Evolutionary conservation across 441 rosid genomes (phyloP), one percentile per base, ranked within the genome.

Genomic region (Bocquillonia castaneifolia): DNA sequence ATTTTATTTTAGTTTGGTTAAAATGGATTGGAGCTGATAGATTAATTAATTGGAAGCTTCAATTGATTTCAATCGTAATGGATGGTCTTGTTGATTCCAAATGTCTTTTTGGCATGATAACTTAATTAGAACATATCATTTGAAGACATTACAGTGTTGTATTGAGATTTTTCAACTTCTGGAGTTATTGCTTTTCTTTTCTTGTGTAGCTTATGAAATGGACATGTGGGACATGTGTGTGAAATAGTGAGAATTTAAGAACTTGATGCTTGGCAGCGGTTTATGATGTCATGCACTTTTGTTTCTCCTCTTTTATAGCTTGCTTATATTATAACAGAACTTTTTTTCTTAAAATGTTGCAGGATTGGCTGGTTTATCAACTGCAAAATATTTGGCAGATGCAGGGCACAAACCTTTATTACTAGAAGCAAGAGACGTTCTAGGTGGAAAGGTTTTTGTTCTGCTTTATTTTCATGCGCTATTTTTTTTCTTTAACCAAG

Each of bases 291-390:
- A n/a, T n/a, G n/a, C n/a, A n/a, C n/a, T n/a, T n/a, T n/a, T n/a
- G n/a, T n/a, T n/a, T n/a, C n/a, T n/a, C n/a, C n/a, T n/a, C n/a
- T n/a, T n/a, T n/a, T n/a, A n/a, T n/a, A n/a, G 4, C 40, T 36
- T 36, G 40, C 40, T 3, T 3, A 36, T 36, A 36, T 9, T 36
- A 36, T 36, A 9, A 36, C 40, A 36, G 40, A 36, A 36, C 40
- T 36, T 36, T 14, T 42, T 42, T 42, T 42, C 47, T 12, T 42
- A 42, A 31, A 44, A 68, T 55, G 42, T 67, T 77, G 74, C 82
- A 93, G 93, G 97, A 64, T 84, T 93, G 92, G 96, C 95, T 71
- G 97, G 98, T 72, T 84, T 93, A 76, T 88, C 98, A 12, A 86
- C 98, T 36, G 95, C 95, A 52, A 91, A 93, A 68, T 93, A 93